Evolutionary conservation across 371 early-diverging fungal genomes (phyloP), one percentile per base, ranked within the genome.

Genomic region (Chytridium lagenaria): DNA sequence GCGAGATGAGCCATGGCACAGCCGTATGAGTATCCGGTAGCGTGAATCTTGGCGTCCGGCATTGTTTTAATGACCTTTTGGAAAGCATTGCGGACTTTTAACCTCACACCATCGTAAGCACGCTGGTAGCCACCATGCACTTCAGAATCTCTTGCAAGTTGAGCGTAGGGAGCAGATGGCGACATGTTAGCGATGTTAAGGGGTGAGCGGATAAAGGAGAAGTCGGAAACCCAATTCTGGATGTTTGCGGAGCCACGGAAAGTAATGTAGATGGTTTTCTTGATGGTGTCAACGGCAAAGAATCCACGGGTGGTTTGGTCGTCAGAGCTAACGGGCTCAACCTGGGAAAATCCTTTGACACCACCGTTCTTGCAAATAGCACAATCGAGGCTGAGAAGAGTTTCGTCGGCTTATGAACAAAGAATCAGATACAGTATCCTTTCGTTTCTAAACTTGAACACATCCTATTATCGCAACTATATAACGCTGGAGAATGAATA

Each of bases 1-100:
- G 10, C 3, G 3, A 63, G 23, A 3, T 26, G 19, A 36, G 37
- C 37, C 33, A 63, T 30, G 15, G 36, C 36, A 22, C 33, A 15
- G 7, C 63, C 63, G 63, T 63, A 63, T 12, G 63, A 63, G 34
- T 63, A 36, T 12, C 63, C 63, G 15, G 34, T 36, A 22, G 36
- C 63, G 16, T 63, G 36, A 3, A 63, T 26, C 15, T 34, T 34
- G 63, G 7, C 19, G 10, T 23, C 63, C 12, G 63, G 63, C 12
- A 23, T 31, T 7, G 5, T 31, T 10, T 23, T 7, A 31, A 63
- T 10, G 15, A 31, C 34, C 33, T 10, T 16, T 3, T 10, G 12
- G 10, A 63, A 5, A 31, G 15, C 31, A 19, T 12, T 31, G 12
- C 15, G 19, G 31, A 63, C 19, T 10, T 30, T 19, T 3, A 12